Evolutionary conservation across 1,284 basidiomycete genomes (phyloP).

Genomic region (Ceratobasidium papillatum): DNA sequence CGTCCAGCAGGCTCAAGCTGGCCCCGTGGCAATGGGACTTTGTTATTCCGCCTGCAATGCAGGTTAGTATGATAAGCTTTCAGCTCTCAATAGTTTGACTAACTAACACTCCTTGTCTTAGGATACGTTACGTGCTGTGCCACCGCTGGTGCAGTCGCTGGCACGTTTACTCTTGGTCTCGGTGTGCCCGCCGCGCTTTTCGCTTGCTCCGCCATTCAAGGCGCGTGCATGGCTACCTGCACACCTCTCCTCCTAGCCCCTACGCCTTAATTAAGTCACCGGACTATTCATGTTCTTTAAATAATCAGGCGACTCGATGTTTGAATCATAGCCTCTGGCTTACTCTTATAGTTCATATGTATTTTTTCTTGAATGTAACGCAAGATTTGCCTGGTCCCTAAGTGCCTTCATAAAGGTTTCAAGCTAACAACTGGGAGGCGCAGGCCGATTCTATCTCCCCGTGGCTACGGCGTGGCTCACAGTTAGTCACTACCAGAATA

Average conservation of each 20-base stretch:
- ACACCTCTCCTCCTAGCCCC: constrained; percentile 31
- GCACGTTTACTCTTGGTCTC: constrained; percentile 30
- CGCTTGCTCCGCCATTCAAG: constrained; percentile 25
- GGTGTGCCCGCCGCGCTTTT: constrained; percentile 15
- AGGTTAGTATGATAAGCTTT: not conserved
- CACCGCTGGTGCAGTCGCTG: constrained; percentile 8
- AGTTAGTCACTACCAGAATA: too few species aligned
- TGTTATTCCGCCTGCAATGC: constrained; percentile 34
- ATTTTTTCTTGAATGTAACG: too few species aligned
- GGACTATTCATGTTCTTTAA: too few species aligned
- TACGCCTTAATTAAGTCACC: not conserved
- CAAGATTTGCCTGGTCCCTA: too few species aligned
- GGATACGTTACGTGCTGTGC: constrained; percentile 27
- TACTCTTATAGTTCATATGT: too few species aligned
- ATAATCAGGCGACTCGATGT: too few species aligned
- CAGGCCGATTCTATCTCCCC: too few species aligned
- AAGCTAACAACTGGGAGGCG: too few species aligned
- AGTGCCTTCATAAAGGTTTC: too few species aligned
- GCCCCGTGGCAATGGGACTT: constrained; percentile 25
- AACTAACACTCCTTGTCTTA: not conserved
- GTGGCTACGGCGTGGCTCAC: too few species aligned
- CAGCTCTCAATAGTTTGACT: not conserved
- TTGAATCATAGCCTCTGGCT: too few species aligned
- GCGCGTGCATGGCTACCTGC: constrained; percentile 30
- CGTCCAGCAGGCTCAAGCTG: constrained; percentile 5